Conservation (phyloP, 225 moss, liverwort and hornwort species). For the Sphagnum tenellum region DNA sequence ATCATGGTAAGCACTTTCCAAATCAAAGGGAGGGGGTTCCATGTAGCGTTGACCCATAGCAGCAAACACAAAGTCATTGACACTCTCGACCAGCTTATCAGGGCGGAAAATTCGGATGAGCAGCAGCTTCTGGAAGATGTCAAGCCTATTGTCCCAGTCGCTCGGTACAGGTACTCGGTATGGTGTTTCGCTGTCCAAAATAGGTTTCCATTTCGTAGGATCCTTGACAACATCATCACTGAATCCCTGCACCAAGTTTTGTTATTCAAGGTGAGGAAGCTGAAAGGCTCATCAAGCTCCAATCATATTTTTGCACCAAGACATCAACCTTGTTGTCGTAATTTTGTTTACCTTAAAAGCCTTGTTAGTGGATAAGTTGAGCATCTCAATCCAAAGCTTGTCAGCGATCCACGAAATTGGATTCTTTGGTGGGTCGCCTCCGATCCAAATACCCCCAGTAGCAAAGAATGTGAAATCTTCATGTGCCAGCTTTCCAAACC, state of each 20-base stretch:
- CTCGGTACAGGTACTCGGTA: conserved; percentile 42
- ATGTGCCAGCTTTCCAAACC: conserved; percentile 37
- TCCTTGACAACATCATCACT: conserved; percentile 26
- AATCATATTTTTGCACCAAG: too few species aligned
- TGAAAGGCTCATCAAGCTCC: too few species aligned
- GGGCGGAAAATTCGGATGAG: conserved; percentile 48
- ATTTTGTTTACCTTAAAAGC: conserved; percentile 33
- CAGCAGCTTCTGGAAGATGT: conserved; percentile 50
- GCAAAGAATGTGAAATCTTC: conserved; percentile 55
- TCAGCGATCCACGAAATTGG: conserved; percentile 49
- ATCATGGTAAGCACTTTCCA: conserved; percentile 42
- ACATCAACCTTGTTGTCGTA: too few species aligned
- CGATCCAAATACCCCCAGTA: conserved; percentile 36
- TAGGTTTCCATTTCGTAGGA: conserved; percentile 40
- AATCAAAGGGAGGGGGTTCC: conserved; percentile 61
- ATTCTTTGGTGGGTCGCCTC: conserved; percentile 44
- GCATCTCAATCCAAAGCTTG: conserved; percentile 63
- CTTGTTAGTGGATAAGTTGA: conserved; percentile 37
- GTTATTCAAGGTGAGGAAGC: too few species aligned
- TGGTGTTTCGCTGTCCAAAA: conserved; percentile 49
- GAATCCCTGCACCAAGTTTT: conserved; percentile 23
- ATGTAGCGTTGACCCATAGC: conserved; percentile 53
- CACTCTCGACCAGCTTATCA: conserved; percentile 59
- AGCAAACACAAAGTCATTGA: conserved; percentile 51
- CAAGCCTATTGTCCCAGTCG: conserved; percentile 39